phyloP scores from a whole-genome alignment of 1,284 basidiomycete species.

The Vanrija pseudolonga region DNA sequence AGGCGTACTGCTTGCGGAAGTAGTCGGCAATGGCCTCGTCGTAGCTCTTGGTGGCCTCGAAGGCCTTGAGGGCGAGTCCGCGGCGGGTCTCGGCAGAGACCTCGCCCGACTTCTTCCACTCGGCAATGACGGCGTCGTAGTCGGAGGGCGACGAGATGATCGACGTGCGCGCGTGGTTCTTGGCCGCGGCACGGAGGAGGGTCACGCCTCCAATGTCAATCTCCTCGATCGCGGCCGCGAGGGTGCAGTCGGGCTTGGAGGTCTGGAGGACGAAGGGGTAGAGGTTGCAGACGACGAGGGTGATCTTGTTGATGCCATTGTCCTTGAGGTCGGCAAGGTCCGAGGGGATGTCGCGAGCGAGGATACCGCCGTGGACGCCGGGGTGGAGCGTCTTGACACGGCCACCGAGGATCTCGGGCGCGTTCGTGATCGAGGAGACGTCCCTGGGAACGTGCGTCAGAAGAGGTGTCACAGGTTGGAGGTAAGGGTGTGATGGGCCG shows the following conservation, averaged over 20 bases:
- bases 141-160: conserved; percentile 93
- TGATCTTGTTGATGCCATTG: conserved; percentile 82
- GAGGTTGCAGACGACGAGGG: conserved; percentile 96
- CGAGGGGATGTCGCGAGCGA: conserved; percentile 79
- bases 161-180: conserved; percentile 92
- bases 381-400: conserved; percentile 99
- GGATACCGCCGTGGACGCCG: conserved; percentile 94
- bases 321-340: conserved; percentile 77
- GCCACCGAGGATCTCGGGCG: conserved; percentile 99
- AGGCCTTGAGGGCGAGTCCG: conserved; percentile 91
- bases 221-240: conserved; percentile 92
- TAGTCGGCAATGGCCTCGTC: conserved; percentile 95
- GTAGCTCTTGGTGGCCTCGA: conserved; percentile 92
- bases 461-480: too few relatives aligned
- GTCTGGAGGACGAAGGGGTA: conserved; percentile 96
- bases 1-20: conserved; percentile 93
- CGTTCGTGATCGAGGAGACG: conserved; percentile 96
- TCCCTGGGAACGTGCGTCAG: conserved; percentile 59
- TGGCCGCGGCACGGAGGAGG: conserved; percentile 93
- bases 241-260: conserved; percentile 78
- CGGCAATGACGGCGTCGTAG: conserved; percentile 76
- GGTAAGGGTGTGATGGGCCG: too few relatives aligned
- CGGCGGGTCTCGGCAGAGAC: conserved; percentile 69
- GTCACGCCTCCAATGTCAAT: conserved; percentile 99
- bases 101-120: conserved; percentile 65